Conservation (phyloP, 169 alveolate species). For the Babesia caballi region DNA sequence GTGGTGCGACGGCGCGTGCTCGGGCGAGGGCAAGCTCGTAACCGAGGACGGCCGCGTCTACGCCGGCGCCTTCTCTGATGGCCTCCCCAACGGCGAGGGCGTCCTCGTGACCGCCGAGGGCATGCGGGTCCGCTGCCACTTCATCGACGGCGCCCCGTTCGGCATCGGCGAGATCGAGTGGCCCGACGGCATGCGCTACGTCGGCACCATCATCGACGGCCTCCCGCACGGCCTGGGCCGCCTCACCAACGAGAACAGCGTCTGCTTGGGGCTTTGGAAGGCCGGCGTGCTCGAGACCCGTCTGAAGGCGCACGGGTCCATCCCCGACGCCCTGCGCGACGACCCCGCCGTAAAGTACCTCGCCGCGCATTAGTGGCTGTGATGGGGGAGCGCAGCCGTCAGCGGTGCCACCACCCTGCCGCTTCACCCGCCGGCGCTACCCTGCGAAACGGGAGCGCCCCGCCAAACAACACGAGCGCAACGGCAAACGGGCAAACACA, state of each 20-base stretch:
- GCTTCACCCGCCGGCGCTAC: too few species aligned
- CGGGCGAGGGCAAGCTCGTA: constrained; percentile 16
- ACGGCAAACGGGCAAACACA: too few species aligned
- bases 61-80: constrained; percentile 17
- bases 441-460: too few species aligned
- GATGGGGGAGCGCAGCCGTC: too few species aligned
- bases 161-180: constrained; percentile 28
- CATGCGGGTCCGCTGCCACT: constrained; percentile 13
- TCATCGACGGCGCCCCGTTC: constrained; percentile 23
- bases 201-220: constrained; percentile 28
- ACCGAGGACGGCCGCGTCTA: constrained; percentile 8
- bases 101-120: constrained; percentile 16
- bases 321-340: constrained; percentile 23
- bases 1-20: constrained; percentile 25
- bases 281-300: constrained; percentile 65
- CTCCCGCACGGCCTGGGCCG: constrained; percentile 40
- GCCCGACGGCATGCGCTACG: constrained; percentile 27
- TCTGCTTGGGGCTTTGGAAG: constrained; percentile 31
- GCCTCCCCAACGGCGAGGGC: constrained; percentile 31
- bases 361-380: background rate
- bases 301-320: constrained; percentile 32
- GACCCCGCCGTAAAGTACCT: constrained; percentile 27
- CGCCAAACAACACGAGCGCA: too few species aligned
- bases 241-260: constrained; percentile 5
- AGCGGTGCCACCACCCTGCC: too few species aligned